Percentiles rank a stretch among this genome's conserved stretches.
These are phyloP conservation scores for Capronia coronata DNA, from an alignment of 2,329 filamentous ascomycete species.

Conservation along the genomic window DNA sequence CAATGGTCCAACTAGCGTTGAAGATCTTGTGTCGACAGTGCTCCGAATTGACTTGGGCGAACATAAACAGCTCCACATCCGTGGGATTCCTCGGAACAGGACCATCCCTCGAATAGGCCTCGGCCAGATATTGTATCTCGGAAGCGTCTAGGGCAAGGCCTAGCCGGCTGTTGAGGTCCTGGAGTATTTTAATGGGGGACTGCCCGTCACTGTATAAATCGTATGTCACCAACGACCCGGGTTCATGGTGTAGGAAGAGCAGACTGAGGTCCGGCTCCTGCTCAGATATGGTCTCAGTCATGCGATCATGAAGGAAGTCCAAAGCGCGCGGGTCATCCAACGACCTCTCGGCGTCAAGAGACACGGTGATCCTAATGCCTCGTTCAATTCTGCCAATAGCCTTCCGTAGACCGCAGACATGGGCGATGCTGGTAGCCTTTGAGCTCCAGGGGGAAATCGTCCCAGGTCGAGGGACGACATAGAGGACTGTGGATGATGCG, in stretches of 20 bases:
- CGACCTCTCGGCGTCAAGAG: constrained; percentile 51
- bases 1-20: constrained; percentile 93
- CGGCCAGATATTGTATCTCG: constrained; percentile 91
- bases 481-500: constrained; percentile 51
- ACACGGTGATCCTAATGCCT: constrained; percentile 67
- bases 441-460: constrained; percentile 95
- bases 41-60: constrained; percentile 97
- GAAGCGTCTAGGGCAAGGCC: constrained; percentile 80
- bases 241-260: constrained; percentile 70
- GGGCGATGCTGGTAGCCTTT: constrained; percentile 86
- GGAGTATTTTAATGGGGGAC: constrained; percentile 64
- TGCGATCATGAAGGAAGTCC: constrained; percentile 77
- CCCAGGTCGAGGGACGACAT: constrained; percentile 70
- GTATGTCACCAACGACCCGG: constrained; percentile 64
- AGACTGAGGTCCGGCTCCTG: constrained; percentile 60
- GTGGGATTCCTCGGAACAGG: constrained; percentile 59
- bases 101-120: constrained; percentile 63
- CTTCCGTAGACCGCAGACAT: constrained; percentile 75
- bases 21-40: constrained; percentile 87
- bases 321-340: constrained; percentile 49
- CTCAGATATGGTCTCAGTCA: constrained; percentile 77
- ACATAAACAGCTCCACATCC: constrained; percentile 98
- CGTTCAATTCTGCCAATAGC: constrained; percentile 75
- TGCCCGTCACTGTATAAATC: constrained; percentile 61
- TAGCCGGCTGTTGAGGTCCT: constrained; percentile 74